These are phyloP conservation scores for Datisca glomerata DNA, from an alignment of 306 rosid genomes.

Conservation along the genomic window DNA sequence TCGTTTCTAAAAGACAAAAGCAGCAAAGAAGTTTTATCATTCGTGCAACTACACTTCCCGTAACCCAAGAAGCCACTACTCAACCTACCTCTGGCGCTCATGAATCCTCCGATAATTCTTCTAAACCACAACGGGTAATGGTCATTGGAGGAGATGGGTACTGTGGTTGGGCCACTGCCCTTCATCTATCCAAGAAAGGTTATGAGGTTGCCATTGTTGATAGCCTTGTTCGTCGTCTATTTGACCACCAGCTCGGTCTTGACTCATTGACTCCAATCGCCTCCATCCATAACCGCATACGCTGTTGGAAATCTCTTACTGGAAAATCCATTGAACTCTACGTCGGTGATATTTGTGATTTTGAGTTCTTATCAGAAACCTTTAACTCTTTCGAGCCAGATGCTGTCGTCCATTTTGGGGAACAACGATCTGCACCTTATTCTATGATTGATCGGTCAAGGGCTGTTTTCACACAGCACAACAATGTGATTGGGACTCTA, in stretches of 20 bases:
- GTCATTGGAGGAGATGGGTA: constrained; percentile 97
- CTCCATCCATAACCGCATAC: constrained; percentile 74
- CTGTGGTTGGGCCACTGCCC: constrained; percentile 99
- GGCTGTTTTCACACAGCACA: constrained; percentile 85
- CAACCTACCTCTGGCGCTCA: constrained; percentile 27
- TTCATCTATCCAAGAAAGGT: constrained; percentile 85
- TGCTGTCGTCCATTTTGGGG: constrained; percentile 91
- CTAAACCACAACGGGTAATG: constrained; percentile 65
- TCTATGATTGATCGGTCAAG: constrained; percentile 95
- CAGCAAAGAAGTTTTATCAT: constrained; percentile 19
- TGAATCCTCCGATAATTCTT: constrained; percentile 25
- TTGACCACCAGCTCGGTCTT: constrained; percentile 84
- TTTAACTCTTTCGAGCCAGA: constrained; percentile 82
- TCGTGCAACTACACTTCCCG: constrained; percentile 46
- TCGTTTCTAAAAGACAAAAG: constrained; percentile 30
- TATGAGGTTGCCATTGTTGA: constrained; percentile 91
- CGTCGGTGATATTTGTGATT: constrained; percentile 88
- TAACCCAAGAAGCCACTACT: constrained; percentile 36
- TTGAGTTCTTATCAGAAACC: constrained; percentile 78
- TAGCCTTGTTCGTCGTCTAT: constrained; percentile 78
- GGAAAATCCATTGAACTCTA: constrained; percentile 72
- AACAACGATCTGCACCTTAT: constrained; percentile 91
- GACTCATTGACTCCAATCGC: constrained; percentile 82
- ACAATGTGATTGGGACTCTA: constrained; percentile 82
- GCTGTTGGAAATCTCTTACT: constrained; percentile 72